Evolutionary conservation across 2,329 filamentous ascomycete species (phyloP).

Genomic region (Alternaria brassicae): DNA sequence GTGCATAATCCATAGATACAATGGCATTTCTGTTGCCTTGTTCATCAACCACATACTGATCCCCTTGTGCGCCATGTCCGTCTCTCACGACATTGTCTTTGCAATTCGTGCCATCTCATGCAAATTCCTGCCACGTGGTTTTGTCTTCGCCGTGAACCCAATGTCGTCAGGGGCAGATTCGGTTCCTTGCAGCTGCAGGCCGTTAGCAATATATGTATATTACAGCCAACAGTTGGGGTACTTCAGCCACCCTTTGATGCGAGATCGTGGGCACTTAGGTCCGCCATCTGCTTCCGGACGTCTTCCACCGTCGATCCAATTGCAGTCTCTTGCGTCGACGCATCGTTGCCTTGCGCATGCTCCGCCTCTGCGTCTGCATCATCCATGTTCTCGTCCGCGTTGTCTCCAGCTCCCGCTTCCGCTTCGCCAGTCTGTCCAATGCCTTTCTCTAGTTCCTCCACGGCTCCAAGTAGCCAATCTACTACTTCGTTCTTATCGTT

Average conservation of each 20-base stretch:
- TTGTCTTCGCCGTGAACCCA: conserved; percentile 15
- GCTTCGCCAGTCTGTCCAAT: conserved; percentile 48
- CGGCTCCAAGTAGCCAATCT: conserved; percentile 56
- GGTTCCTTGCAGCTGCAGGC: conserved; percentile 20
- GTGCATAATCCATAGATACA: conserved; percentile 9
- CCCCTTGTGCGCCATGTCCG: not conserved
- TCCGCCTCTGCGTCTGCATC: conserved; percentile 24
- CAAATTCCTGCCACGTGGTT: conserved; percentile 27
- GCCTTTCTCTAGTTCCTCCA: conserved; percentile 51
- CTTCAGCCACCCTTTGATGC: conserved; percentile 35
- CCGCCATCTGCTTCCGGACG: conserved; percentile 43
- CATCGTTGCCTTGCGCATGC: conserved; percentile 12
- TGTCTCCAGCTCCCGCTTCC: conserved; percentile 40
- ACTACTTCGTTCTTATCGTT: conserved; percentile 59
- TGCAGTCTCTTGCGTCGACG: conserved; percentile 17
- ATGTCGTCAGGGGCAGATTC: conserved; percentile 19
- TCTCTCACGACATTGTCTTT: not conserved
- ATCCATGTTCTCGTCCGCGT: conserved; percentile 27
- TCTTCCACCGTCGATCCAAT: conserved; percentile 33
- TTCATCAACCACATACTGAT: not conserved
- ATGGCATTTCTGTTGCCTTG: conserved; percentile 7
- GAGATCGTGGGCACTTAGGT: conserved; percentile 34
- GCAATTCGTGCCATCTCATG: conserved; percentile 1
- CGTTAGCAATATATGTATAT: conserved; percentile 36
- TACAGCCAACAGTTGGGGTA: conserved; percentile 21